Percentiles rank a stretch among this genome's conserved stretches.
Evolutionary conservation across 75 land plant species (phyloP).

Genomic region (Pinus albicaulis): DNA sequence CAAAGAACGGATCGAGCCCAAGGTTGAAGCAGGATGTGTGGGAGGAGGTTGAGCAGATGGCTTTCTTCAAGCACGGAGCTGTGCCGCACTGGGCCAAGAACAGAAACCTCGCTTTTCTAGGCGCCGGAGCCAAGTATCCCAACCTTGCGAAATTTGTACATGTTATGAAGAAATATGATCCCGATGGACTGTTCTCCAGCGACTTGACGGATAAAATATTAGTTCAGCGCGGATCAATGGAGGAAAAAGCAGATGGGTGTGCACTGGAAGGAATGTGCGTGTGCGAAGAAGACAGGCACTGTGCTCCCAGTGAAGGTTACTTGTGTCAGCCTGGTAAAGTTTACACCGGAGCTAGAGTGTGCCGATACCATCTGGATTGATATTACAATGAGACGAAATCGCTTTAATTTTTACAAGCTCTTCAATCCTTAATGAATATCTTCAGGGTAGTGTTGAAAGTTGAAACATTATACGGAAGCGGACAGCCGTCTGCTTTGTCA

Average conservation of each 20-base stretch:
- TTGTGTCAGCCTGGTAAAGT: conserved; percentile 15
- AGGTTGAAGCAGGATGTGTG: conserved; percentile 62
- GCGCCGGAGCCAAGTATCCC: conserved; percentile 41
- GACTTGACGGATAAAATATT: conserved; percentile 72
- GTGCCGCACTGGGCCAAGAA: no score
- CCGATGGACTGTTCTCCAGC: conserved; percentile 60
- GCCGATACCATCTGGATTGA: neutral
- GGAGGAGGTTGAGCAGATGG: conserved; percentile 70
- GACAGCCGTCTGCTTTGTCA: no score
- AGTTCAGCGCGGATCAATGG: conserved; percentile 10
- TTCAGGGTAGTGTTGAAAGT: no score
- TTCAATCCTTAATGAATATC: no score
- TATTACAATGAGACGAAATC: no score
- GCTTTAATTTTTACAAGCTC: no score
- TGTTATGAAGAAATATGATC: conserved; percentile 56
- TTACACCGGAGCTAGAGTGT: conserved; percentile 21
- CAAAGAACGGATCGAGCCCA: conserved; percentile 40
- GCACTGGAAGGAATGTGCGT: conserved; percentile 78
- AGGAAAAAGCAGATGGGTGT: conserved; percentile 38
- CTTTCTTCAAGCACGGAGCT: no score
- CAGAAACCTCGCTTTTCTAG: conserved; percentile 46
- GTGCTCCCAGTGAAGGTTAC: conserved; percentile 15
- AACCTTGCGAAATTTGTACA: conserved; percentile 35
- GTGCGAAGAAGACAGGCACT: conserved; percentile 17
- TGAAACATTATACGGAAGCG: no score